Evolutionary conservation across 805 yeast species (phyloP), one percentile per base, ranked within the genome.

Genomic region (Barnettozyma salicaria): DNA sequence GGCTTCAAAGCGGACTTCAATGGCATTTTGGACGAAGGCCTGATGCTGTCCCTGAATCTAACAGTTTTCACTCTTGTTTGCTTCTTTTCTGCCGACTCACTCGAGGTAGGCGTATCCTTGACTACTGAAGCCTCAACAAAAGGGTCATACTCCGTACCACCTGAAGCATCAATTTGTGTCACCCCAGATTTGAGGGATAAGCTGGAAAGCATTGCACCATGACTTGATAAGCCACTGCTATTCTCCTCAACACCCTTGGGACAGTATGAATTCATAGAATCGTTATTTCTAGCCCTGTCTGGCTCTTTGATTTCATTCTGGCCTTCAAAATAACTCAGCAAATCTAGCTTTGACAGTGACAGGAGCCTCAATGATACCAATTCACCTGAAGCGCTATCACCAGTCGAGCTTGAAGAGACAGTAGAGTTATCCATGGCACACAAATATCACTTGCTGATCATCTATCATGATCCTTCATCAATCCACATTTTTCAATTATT

Each of bases 361-460:
- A 23, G 28, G 8, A 28, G 17, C n/a, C 40, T 25, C 28, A 40
- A 31, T 9, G 46, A 42, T 6, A 14, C 30, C 34, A 42, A 36
- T 19, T 42, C 40, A 12, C 27, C 39, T 5, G 30, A 12, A 3
- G 29, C 36, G 19, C 43, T 42, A 13, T 42, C 45, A 13, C 18
- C 27, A 9, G 36, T 22, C 17, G 44, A 37, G 9, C 34, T 26
- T 6, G 23, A 30, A 10, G 32, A 30, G 9, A 20, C 19, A 19
- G 30, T 27, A 18, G 34, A 30, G 7, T 18, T 25, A 25, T 30
- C 30, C 39, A 30, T 36, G 13, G 8, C 33, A 14, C 9, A 10
- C 24, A 11, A 13, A 18, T 18, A 13, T 30, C 14, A n/a, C 8
- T 26, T 14, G 34, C 34, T 13, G 22, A 20, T 12, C 10, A 3